Conservation (phyloP, 495 filamentous ascomycete genomes). For the Usnea hakonensis region DNA sequence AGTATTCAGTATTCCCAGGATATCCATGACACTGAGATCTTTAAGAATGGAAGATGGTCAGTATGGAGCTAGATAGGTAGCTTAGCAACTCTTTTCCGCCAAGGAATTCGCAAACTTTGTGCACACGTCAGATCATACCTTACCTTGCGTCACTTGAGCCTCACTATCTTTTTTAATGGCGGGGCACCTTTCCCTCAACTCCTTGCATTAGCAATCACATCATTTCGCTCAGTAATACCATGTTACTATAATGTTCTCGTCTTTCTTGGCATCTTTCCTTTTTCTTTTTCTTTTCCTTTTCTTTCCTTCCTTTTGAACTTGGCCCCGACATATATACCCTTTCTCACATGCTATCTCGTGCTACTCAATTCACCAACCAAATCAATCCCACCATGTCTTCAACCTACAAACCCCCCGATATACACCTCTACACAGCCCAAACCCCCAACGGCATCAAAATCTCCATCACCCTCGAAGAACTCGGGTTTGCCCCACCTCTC, state of each 20-base stretch:
- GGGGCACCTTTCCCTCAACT: neutral
- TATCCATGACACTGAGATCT: too few relatives aligned
- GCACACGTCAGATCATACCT: too few relatives aligned
- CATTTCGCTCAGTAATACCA: neutral
- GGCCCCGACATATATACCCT: neutral
- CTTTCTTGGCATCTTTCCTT: neutral
- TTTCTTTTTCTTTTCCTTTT: neutral
- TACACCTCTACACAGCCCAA: conserved; percentile 44
- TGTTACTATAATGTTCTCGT: neutral
- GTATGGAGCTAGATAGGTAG: too few relatives aligned
- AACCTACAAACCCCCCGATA: conserved; percentile 28
- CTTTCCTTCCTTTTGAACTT: too few relatives aligned
- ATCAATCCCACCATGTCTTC: conserved; percentile 22
- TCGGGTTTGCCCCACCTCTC: conserved; percentile 40
- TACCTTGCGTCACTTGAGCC: too few relatives aligned
- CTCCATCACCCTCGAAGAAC: conserved; percentile 83
- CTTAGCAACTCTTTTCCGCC: too few relatives aligned
- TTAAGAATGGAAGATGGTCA: too few relatives aligned
- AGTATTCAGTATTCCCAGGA: too few relatives aligned
- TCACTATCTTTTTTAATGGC: too few relatives aligned
- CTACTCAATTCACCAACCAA: conserved; percentile 3
- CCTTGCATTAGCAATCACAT: neutral
- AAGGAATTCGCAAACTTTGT: too few relatives aligned
- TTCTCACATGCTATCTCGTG: conserved; percentile 1
- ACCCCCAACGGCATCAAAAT: conserved; percentile 63